These are phyloP conservation scores for Coniochaeta sp. DNA, from an alignment of 2,329 filamentous ascomycete species.

Conservation along the genomic window DNA sequence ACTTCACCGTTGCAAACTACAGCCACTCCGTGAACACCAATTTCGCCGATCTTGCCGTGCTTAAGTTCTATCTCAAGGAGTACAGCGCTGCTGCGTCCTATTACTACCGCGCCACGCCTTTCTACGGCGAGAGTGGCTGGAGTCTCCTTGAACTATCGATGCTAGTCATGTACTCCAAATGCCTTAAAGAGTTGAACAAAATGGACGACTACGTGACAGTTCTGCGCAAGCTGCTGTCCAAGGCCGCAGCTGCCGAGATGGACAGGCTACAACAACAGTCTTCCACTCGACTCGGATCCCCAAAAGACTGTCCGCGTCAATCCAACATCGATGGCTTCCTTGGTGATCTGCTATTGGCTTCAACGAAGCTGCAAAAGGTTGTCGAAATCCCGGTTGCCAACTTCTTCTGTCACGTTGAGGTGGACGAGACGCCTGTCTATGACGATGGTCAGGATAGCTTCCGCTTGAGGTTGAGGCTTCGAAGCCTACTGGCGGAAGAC, in stretches of 20 bases:
- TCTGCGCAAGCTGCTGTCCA: conserved; percentile 66
- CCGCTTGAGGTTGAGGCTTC: conserved; percentile 57
- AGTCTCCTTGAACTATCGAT: conserved; percentile 72
- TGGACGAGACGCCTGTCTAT: conserved; percentile 64
- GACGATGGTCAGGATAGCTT: conserved; percentile 69
- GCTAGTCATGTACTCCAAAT: conserved; percentile 78
- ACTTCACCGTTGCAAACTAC: conserved; percentile 75
- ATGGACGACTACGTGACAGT: conserved; percentile 75
- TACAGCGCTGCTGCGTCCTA: conserved; percentile 67
- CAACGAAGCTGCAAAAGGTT: conserved; percentile 43
- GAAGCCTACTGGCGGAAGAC: conserved; percentile 65
- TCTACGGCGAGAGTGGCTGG: conserved; percentile 76
- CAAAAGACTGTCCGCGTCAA: conserved; percentile 21
- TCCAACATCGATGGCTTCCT: conserved; percentile 40
- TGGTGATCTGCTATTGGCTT: conserved; percentile 36
- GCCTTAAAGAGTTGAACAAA: conserved; percentile 67
- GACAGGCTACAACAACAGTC: conserved; percentile 35
- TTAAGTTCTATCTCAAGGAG: conserved; percentile 73
- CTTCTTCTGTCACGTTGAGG: conserved; percentile 64
- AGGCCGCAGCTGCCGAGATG: conserved; percentile 50
- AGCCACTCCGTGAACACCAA: conserved; percentile 69
- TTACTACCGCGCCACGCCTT: conserved; percentile 70
- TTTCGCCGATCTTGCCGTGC: conserved; percentile 76
- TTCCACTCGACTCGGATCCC: conserved; percentile 21
- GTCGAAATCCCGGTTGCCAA: conserved; percentile 61